Base-by-base conservation (phyloP, 257 asterid species). In the Solanum bulbocastanum region DNA sequence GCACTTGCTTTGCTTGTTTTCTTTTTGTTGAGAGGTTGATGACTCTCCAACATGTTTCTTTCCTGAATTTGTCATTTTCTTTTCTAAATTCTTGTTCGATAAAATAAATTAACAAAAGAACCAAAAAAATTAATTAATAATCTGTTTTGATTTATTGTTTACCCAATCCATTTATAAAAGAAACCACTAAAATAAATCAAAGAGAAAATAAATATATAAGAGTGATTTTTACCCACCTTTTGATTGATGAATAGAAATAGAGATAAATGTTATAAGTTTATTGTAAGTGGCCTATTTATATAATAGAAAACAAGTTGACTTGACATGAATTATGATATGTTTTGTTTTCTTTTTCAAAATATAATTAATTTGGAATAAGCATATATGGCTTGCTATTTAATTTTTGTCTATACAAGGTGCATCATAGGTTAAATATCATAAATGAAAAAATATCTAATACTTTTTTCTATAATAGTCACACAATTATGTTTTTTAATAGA, bases 21-120 rank as follows among this genome's bases (percentile, higher is more conserved):
- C 12, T 75, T 93, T 92, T 90, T 86, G 89, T 36, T 74, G 84
- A 27, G 93, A 82, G 86, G 86, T 89, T 74, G 87, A 90, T 11
- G 81, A 83, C 84, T 90, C 94, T 71, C 58, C 65, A 30, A 58
- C 83, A 7, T 69, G 65, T 20, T 92, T 95, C 44, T 88, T 92
- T 15, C 90, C 91, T 65, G 92, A 92, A 87, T 92, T 92, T 87
- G 6, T 15, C 56, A 75, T 75, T 37, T 72, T 37, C 23, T 44
- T 44, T 22, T 22, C 20, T 5, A 25, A 23, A 12, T 74, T 75
- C n/a, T 16, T 37, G 18, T 66, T 12, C 16, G 2, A 12, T 4
- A 10, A 83, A 83, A 30, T 56, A 52, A 39, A 10, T 5, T 84
- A 35, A 71, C 37, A 74, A 56, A 62, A 46, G 75, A 76, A 30